Conservation (phyloP, 192 early-diverging fungal genomes). For the Spizellomyces punctatus region DNA sequence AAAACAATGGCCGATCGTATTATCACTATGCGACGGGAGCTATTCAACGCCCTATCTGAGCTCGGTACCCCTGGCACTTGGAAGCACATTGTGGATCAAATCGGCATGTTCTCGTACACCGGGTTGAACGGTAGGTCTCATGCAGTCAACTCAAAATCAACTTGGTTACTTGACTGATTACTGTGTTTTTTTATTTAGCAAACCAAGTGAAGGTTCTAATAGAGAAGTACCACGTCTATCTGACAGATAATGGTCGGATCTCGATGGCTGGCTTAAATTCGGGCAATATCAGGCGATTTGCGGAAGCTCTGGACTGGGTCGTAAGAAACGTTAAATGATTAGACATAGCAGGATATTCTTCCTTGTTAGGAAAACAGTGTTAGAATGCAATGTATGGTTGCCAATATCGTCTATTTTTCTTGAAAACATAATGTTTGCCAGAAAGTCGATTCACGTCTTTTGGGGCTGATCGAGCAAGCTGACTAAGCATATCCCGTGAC, state of each 20-base stretch:
- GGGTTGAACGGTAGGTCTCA: conserved; percentile 66
- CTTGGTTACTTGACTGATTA: no score
- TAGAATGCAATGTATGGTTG: no score
- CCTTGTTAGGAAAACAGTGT: no score
- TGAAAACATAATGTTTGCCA: no score
- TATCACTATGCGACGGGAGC: conserved; percentile 78
- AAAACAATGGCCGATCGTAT: conserved; percentile 88
- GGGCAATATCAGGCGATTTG: conserved; percentile 86
- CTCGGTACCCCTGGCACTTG: conserved; percentile 90
- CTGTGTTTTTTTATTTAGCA: conserved; percentile 20
- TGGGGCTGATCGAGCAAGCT: no score
- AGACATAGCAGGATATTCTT: neutral
- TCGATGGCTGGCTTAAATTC: conserved; percentile 90
- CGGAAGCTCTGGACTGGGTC: conserved; percentile 86
- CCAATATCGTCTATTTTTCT: no score
- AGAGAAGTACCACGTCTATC: conserved; percentile 88
- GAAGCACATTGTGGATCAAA: conserved; percentile 94
- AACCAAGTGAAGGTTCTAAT: conserved; percentile 78
- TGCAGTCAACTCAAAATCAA: no score
- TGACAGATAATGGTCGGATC: conserved; percentile 95
- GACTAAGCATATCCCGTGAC: no score
- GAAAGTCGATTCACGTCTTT: no score
- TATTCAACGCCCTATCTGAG: conserved; percentile 65
- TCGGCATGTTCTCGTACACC: conserved; percentile 99
- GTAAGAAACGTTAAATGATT: conserved; percentile 68